A percentile compares a stretch with the other conserved stretches of the same genome.
phyloP scores from a whole-genome alignment of 2,329 filamentous ascomycete species.

The Epichloe sibirici region DNA sequence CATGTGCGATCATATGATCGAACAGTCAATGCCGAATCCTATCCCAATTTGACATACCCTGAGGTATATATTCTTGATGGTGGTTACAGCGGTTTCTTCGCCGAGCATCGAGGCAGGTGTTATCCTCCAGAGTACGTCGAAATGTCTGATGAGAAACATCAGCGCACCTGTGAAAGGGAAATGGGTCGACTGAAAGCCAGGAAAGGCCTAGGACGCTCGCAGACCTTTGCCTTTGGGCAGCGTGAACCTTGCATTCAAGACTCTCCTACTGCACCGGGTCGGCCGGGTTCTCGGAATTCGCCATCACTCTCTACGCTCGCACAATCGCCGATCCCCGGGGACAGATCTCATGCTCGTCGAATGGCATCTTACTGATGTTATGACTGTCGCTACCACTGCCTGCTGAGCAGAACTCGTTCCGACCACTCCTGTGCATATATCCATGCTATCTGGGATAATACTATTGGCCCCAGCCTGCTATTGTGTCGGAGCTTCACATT shows the following conservation, averaged over 20 bases:
- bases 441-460: constrained; percentile 11
- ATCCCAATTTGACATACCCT: constrained; percentile 84
- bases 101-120: constrained; percentile 65
- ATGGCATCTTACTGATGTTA: constrained; percentile 49
- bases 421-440: constrained; percentile 8
- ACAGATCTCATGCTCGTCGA: constrained; percentile 43
- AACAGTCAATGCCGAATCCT: constrained; percentile 69
- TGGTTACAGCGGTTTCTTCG: constrained; percentile 89
- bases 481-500: constrained; percentile 1
- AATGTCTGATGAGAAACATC: constrained; percentile 88
- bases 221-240: constrained; percentile 92
- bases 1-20: constrained; percentile 85
- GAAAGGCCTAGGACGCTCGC: constrained; percentile 72
- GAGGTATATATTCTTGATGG: constrained; percentile 96
- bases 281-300: constrained; percentile 27
- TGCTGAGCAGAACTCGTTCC: constrained; percentile 15
- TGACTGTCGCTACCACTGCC: constrained; percentile 12
- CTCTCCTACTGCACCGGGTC: constrained; percentile 45
- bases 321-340: constrained; percentile 31
- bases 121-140: constrained; percentile 93
- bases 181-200: constrained; percentile 87
- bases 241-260: constrained; percentile 43
- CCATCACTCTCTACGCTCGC: constrained; percentile 30
- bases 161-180: constrained; percentile 84
- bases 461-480: background rate